Conservation (phyloP, 495 filamentous ascomycete species). For the Neurospora sublineolata region DNA sequence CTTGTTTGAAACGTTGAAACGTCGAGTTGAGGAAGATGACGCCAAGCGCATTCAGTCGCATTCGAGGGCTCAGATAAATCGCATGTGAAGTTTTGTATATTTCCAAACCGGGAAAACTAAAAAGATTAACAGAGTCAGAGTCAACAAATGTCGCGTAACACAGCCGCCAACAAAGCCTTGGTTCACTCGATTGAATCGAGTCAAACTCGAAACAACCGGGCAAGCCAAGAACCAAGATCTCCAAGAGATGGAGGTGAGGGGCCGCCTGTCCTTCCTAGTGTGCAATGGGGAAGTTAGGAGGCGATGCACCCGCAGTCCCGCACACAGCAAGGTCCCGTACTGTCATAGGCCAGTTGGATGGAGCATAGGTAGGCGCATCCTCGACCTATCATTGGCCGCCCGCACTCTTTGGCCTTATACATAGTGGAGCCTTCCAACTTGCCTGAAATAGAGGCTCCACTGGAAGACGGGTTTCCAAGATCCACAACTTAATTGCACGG, state of each 20-base stretch:
- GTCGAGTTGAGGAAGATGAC: neutral
- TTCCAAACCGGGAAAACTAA: neutral
- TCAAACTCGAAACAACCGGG: neutral
- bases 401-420: neutral
- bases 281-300: constrained; percentile 1
- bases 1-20: neutral
- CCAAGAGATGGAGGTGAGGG: neutral
- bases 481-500: neutral
- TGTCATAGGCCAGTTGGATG: neutral
- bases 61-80: neutral
- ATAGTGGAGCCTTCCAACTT: neutral
- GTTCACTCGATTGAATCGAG: neutral
- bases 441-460: neutral
- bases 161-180: neutral
- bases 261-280: too few species aligned
- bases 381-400: neutral
- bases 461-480: neutral
- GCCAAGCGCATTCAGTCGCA: neutral
- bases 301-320: too few species aligned
- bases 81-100: neutral
- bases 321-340: neutral
- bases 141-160: neutral
- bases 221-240: neutral
- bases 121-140: neutral
- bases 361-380: neutral